Evolutionary conservation across 805 yeast genomes (phyloP).

Genomic region (Lachancea dasiensis): DNA sequence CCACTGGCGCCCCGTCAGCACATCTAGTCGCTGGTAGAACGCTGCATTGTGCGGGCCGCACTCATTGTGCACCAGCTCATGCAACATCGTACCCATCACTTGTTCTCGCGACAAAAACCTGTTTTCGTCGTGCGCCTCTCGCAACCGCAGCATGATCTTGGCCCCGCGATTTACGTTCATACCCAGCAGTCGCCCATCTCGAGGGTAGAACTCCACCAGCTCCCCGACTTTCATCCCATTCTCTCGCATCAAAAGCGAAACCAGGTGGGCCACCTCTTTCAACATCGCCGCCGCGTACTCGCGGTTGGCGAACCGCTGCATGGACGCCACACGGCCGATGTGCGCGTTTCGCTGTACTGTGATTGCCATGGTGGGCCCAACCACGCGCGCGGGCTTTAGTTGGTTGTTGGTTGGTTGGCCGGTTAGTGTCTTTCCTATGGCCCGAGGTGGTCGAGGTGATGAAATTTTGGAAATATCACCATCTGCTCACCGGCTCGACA

Average conservation of each 20-base stretch:
- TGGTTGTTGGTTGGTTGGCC: no score
- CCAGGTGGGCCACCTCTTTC: slow-evolving; percentile 61
- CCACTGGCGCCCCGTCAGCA: slow-evolving; percentile 46
- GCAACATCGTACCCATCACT: slow-evolving; percentile 76
- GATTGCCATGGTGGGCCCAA: no score
- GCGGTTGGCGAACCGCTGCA: slow-evolving; percentile 41
- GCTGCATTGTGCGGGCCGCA: slow-evolving; percentile 73
- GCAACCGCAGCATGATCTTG: slow-evolving; percentile 63
- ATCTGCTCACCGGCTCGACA: not conserved
- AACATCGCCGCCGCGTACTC: slow-evolving; percentile 54
- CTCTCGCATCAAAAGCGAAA: slow-evolving; percentile 73
- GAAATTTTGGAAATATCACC: no score
- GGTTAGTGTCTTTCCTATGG: not conserved
- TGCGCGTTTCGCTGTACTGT: slow-evolving; percentile 23
- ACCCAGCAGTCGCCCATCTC: slow-evolving; percentile 58
- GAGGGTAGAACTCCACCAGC: slow-evolving; percentile 79
- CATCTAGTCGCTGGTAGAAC: slow-evolving; percentile 63
- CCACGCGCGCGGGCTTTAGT: no score
- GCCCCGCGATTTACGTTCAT: slow-evolving; percentile 74
- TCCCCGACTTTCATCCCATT: slow-evolving; percentile 59
- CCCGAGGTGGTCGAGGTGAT: no score
- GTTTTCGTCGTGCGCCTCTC: slow-evolving; percentile 48
- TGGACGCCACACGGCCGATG: slow-evolving; percentile 36
- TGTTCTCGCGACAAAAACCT: slow-evolving; percentile 58
- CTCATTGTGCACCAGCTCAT: slow-evolving; percentile 78